Percentiles rank a stretch among this genome's conserved stretches.
These are phyloP conservation scores for Exophiala sp. DNA, from an alignment of 2,329 filamentous ascomycete genomes.

Conservation along the genomic window DNA sequence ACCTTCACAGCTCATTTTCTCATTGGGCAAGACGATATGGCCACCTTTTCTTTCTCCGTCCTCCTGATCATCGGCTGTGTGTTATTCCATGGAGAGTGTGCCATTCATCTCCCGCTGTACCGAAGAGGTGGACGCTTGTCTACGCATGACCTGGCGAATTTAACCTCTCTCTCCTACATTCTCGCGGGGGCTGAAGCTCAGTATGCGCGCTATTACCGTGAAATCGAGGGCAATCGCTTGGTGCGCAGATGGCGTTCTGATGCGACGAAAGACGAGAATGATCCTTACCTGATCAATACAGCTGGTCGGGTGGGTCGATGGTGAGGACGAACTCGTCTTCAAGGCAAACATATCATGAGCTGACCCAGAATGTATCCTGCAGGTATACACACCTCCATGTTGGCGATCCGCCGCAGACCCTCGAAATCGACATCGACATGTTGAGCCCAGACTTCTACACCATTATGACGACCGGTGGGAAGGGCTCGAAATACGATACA, in stretches of 20 bases:
- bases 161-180: conserved; percentile 26
- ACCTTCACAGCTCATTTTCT: neutral
- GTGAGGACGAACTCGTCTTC: neutral
- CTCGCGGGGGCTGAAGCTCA: conserved; percentile 27
- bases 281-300: conserved; percentile 19
- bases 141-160: conserved; percentile 22
- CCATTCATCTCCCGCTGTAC: conserved; percentile 21
- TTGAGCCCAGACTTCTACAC: conserved; percentile 33
- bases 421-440: conserved; percentile 34
- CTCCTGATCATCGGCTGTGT: neutral
- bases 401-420: conserved; percentile 27
- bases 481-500: conserved; percentile 31
- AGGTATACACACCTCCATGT: conserved; percentile 31
- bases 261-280: conserved; percentile 22
- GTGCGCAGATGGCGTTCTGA: conserved; percentile 29
- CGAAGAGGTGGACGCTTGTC: conserved; percentile 22
- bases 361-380: neutral
- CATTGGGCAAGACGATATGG: neutral
- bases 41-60: neutral
- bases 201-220: conserved; percentile 30
- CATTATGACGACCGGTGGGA: conserved; percentile 30
- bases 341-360: too few relatives aligned
- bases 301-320: conserved; percentile 6
- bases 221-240: conserved; percentile 31
- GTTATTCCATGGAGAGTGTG: neutral